These are phyloP conservation scores for Venturia aucupariae DNA, from an alignment of 2,329 filamentous ascomycete species.

Conservation along the genomic window DNA sequence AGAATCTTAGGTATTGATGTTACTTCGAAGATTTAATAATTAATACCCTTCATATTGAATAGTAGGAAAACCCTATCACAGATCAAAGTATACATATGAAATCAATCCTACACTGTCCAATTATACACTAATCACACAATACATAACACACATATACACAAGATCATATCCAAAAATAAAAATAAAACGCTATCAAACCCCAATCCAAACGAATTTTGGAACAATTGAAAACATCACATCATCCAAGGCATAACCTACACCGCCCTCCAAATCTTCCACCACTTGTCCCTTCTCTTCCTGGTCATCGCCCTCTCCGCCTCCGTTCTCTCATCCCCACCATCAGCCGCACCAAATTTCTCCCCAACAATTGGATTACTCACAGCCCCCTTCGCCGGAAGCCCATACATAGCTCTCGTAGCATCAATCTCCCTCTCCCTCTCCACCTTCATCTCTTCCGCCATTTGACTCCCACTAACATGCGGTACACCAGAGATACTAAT, in stretches of 20 bases:
- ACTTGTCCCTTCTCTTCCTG: background rate
- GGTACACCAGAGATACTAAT: background rate
- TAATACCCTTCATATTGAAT: no score
- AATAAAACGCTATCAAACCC: background rate
- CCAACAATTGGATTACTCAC: background rate
- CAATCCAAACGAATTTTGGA: background rate
- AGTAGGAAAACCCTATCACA: no score
- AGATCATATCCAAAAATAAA: no score
- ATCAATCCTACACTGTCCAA: background rate
- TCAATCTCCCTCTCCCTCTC: background rate
- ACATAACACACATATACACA: background rate
- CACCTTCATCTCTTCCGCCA: background rate
- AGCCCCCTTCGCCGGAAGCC: background rate
- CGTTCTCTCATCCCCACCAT: background rate
- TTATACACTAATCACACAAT: background rate
- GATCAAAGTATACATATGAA: no score
- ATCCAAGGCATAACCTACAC: background rate
- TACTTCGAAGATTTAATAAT: no score
- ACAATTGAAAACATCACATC: background rate
- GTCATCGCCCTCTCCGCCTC: background rate
- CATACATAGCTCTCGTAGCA: background rate
- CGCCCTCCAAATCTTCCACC: conserved; percentile 5
- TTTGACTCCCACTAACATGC: background rate
- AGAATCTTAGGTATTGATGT: no score
- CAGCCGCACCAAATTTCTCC: background rate